These are phyloP conservation scores for Candida pseudoglaebosa DNA, from an alignment of 805 yeast genomes.

Conservation along the genomic window DNA sequence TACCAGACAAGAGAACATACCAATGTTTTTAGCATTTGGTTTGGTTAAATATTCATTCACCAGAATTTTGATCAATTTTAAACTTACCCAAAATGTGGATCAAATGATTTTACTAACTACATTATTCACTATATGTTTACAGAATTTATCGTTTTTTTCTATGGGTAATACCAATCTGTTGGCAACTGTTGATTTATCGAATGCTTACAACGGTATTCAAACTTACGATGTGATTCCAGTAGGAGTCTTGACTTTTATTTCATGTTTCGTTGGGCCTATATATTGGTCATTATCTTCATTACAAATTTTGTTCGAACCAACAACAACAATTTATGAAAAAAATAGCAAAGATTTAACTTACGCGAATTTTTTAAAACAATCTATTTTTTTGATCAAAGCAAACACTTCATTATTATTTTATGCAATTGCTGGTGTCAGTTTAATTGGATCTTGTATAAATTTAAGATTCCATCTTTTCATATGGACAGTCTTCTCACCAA, in stretches of 20 bases:
- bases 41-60: conserved; percentile 21
- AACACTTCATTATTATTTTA: conserved; percentile 50
- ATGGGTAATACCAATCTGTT: conserved; percentile 89
- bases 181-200: conserved; percentile 85
- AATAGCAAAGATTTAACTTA: conserved; percentile 11
- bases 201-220: conserved; percentile 85
- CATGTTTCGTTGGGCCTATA: conserved; percentile 85
- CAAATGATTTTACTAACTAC: conserved; percentile 22
- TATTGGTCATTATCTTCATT: conserved; percentile 65
- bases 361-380: conserved; percentile 25
- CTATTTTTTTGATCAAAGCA: conserved; percentile 31
- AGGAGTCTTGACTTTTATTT: conserved; percentile 70
- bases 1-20: conserved; percentile 51
- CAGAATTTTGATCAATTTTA: conserved; percentile 7
- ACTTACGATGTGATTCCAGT: conserved; percentile 67
- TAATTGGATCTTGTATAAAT: conserved; percentile 65
- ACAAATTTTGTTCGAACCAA: conserved; percentile 36
- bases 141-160: conserved; percentile 77
- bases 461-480: conserved; percentile 85
- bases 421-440: conserved; percentile 52
- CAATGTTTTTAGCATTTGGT: conserved; percentile 43
- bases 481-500: conserved; percentile 98
- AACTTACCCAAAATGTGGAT: conserved; percentile 12
- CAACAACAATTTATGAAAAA: conserved; percentile 12
- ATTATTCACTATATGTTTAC: conserved; percentile 49